Evolutionary conservation across 495 filamentous ascomycete species (phyloP).

Genomic region (Baudoinia panamericana): DNA sequence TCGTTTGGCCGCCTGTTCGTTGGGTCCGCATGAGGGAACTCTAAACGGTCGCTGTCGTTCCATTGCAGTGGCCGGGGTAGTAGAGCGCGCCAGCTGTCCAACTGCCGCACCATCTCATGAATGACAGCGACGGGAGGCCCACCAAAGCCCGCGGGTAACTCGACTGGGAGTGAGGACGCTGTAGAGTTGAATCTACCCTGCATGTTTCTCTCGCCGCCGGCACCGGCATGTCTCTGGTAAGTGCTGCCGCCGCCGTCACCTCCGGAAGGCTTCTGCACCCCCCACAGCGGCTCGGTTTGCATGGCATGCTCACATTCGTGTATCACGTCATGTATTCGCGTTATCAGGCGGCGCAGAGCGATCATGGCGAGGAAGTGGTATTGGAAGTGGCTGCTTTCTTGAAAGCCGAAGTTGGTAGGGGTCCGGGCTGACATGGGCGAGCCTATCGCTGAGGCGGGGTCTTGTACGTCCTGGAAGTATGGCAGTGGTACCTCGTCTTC

Average conservation of each 20-base stretch:
- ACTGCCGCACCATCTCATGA: constrained; percentile 36
- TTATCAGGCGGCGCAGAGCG: constrained; percentile 40
- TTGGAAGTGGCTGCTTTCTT: constrained; percentile 32
- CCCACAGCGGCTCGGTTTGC: constrained; percentile 11
- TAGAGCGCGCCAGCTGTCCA: constrained; percentile 43
- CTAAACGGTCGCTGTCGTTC: constrained; percentile 37
- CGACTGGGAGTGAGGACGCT: constrained; percentile 8
- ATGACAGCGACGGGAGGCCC: constrained; percentile 31
- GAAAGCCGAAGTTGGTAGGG: background rate
- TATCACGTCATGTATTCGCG: constrained; percentile 37
- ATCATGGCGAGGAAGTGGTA: constrained; percentile 47
- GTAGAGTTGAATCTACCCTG: background rate
- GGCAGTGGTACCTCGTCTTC: constrained; percentile 41
- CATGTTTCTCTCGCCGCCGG: background rate
- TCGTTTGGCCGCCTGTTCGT: constrained; percentile 5
- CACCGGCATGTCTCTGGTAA: constrained; percentile 2
- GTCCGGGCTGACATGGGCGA: background rate
- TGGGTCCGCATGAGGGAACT: constrained; percentile 23
- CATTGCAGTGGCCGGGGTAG: constrained; percentile 42
- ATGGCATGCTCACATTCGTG: constrained; percentile 33
- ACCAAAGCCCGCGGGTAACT: constrained; percentile 18
- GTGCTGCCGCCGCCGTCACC: background rate
- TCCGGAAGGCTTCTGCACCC: background rate
- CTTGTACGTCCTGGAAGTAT: constrained; percentile 38
- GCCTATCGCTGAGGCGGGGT: constrained; percentile 18